Base-by-base conservation (phyloP, 345 rosid genomes). In the Salix dunnii region DNA sequence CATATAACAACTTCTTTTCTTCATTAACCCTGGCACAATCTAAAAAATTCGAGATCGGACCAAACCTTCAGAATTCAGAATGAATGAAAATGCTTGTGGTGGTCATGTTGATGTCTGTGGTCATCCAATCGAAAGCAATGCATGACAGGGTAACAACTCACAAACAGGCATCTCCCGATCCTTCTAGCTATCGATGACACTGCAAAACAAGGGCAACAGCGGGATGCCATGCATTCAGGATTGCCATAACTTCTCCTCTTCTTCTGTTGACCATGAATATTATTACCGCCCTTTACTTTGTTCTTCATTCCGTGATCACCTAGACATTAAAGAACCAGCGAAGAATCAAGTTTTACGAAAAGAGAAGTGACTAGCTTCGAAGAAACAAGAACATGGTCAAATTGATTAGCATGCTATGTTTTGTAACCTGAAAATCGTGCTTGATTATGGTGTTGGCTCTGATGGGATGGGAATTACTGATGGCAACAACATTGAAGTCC, bases 81-180 rank as follows among this genome's bases (percentile, higher is more conserved):
- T 79, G 77, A 86, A 78, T 84, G 80, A 69, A 89, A 89, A 82
- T 86, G 94, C 65, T 66, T 84, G 70, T 75, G 88, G 58, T 87
- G 87, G 64, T 86, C 88, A 58, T 82, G 86, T 3, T 76, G 89
- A 73, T 86, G 94, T 74, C 85, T 81, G 25, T 81, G 67, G 12
- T 87, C 90, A 72, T 90, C 92, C 36, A 79, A 81, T 11, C 92
- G 92, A 74, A 81, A 81, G 82, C 92, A 88, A 7, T 85, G 90
- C 17, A 90, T 71, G 64, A 86, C 71, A 11, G 94, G 94, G 77
- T 74, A 88, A 64, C 87, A 86, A 14, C 85, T 73, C 69, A 88
- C 77, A 73, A 86, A 90, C 11, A 86, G 65, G 77, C 92, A 88
- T 78, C 94, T 86, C 17, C 87, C 82, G 46, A 86, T 67, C 67